Conservation (phyloP, 495 filamentous ascomycete species). For the Daldinia caldariorum region DNA sequence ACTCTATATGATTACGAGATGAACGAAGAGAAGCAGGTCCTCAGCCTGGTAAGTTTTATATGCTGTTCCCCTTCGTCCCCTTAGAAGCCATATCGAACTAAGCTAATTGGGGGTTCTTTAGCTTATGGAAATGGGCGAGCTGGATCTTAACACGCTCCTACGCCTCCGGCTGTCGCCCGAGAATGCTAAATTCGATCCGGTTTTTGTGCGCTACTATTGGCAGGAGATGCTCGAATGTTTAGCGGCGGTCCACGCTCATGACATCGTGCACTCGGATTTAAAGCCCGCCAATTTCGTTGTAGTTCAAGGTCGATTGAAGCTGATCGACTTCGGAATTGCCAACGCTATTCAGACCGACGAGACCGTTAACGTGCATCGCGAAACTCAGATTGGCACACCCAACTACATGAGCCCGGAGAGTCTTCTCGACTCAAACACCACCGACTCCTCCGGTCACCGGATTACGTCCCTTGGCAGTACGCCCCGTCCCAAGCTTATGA, state of each 20-base stretch:
- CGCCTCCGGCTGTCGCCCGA: constrained; percentile 73
- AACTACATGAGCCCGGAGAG: constrained; percentile 99
- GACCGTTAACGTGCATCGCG: constrained; percentile 96
- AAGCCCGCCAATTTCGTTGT: constrained; percentile 96
- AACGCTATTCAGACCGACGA: constrained; percentile 93
- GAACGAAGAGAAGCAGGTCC: constrained; percentile 84
- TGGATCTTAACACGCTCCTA: constrained; percentile 91
- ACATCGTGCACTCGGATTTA: constrained; percentile 95
- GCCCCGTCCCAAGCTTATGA: constrained; percentile 80
- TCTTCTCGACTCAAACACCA: constrained; percentile 82
- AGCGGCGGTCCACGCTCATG: constrained; percentile 81
- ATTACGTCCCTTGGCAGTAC: constrained; percentile 44
- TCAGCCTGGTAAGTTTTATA: constrained; percentile 74
- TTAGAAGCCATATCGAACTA: background rate
- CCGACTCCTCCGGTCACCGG: constrained; percentile 58
- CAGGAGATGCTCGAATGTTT: constrained; percentile 99
- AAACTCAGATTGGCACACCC: constrained; percentile 92
- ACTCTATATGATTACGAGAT: constrained; percentile 91
- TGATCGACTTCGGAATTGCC: constrained; percentile 97
- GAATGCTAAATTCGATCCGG: constrained; percentile 80
- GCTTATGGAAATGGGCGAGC: constrained; percentile 98
- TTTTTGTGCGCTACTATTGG: constrained; percentile 97
- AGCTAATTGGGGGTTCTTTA: constrained; percentile 42
- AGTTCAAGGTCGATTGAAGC: constrained; percentile 82
- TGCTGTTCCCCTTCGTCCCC: background rate